These are phyloP conservation scores for Zostera marina DNA, from an alignment of 116 monocot species.

Conservation along the genomic window DNA sequence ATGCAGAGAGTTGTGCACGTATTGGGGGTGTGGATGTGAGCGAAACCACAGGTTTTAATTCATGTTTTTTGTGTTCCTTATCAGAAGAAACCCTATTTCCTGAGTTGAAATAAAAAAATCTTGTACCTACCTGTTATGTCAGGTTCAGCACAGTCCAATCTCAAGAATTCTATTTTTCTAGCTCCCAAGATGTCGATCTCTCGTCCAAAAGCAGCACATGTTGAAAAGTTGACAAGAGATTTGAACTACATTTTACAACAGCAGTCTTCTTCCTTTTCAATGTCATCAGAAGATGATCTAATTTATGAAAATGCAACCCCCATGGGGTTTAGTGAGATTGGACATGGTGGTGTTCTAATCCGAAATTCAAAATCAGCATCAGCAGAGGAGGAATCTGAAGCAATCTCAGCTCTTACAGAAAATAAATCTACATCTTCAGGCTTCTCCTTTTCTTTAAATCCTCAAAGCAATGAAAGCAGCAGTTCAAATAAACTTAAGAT, in stretches of 20 bases:
- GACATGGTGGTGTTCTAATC: slow-evolving; percentile 72
- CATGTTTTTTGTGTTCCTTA: no score
- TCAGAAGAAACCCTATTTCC: not conserved
- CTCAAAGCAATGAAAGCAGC: slow-evolving; percentile 20
- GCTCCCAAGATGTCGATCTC: slow-evolving; percentile 46
- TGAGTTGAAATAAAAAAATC: not conserved
- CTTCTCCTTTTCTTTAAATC: slow-evolving; percentile 23
- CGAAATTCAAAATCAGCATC: slow-evolving; percentile 63
- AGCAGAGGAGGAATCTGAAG: slow-evolving; percentile 4
- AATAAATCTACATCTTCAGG: slow-evolving; percentile 26
- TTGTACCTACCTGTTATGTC: not conserved
- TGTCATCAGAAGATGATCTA: slow-evolving; percentile 53
- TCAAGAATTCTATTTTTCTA: slow-evolving; percentile 50
- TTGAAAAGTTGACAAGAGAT: slow-evolving; percentile 82
- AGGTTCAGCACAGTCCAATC: slow-evolving; percentile 71
- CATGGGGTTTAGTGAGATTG: slow-evolving; percentile 58
- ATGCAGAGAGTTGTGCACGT: slow-evolving; percentile 78
- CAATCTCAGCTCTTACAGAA: slow-evolving; percentile 3
- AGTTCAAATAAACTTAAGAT: slow-evolving; percentile 12
- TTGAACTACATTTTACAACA: slow-evolving; percentile 58
- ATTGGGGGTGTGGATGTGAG: slow-evolving; percentile 52
- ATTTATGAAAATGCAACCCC: slow-evolving; percentile 48
- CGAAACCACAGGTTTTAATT: slow-evolving; percentile 47
- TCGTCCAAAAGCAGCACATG: slow-evolving; percentile 41
- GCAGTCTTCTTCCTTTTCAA: slow-evolving; percentile 42